phyloP scores from a whole-genome alignment of 345 rosid genomes.

The Rhodamnia argentea region DNA sequence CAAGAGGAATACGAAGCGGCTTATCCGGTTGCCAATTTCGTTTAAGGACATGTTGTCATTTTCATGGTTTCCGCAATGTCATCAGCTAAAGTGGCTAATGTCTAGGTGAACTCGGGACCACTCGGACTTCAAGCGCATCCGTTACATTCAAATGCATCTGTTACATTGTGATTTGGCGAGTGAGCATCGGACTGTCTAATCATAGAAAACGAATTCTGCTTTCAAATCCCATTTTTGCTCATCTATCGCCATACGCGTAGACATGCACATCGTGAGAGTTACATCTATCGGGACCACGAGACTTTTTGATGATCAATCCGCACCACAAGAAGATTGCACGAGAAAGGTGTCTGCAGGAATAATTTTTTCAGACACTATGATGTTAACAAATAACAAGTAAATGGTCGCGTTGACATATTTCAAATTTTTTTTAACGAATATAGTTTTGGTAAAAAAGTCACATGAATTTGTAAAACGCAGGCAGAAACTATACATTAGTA shows the following conservation, averaged over 20 bases:
- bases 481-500: too few species aligned
- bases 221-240: too few species aligned
- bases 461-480: too few species aligned
- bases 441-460: too few species aligned
- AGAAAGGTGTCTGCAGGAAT: neutral
- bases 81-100: neutral
- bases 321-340: neutral
- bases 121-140: neutral
- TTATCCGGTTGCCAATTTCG: neutral
- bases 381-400: neutral
- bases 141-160: neutral
- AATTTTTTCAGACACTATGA: neutral
- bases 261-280: neutral
- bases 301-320: neutral
- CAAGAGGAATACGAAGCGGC: neutral
- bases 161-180: neutral
- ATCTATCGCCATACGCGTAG: too few species aligned
- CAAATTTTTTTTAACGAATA: too few species aligned
- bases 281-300: neutral
- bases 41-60: neutral
- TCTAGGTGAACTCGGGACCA: neutral
- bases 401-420: neutral
- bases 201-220: too few species aligned
- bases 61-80: neutral
- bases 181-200: too few species aligned